Evolutionary conservation across 1,284 basidiomycete species (phyloP).

Genomic region (Ganoderma multipileum): DNA sequence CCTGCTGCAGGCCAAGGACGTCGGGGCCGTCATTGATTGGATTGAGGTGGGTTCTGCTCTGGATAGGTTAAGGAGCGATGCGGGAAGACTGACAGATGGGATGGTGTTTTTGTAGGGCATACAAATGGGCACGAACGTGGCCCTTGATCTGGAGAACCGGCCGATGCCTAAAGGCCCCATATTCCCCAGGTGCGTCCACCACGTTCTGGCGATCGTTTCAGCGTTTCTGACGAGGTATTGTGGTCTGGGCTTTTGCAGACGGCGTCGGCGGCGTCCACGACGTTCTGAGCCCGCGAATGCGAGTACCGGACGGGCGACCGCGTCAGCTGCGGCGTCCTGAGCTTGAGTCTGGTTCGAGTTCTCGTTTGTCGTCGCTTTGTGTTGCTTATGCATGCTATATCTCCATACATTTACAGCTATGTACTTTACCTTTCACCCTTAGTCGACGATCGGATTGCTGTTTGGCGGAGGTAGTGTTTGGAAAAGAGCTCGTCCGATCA

Average conservation of each 20-base stretch:
- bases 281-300: slow-evolving; percentile 16
- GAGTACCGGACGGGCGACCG: not conserved
- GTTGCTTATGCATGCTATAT: not conserved
- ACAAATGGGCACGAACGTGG: slow-evolving; percentile 93
- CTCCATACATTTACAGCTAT: not conserved
- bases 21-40: slow-evolving; percentile 91
- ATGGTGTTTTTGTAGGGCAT: slow-evolving; percentile 60
- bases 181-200: slow-evolving; percentile 69
- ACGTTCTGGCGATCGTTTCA: not conserved
- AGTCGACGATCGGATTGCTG: not conserved
- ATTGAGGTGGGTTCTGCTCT: slow-evolving; percentile 78
- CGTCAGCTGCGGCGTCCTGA: slow-evolving; percentile 9
- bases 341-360: not conserved
- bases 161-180: slow-evolving; percentile 88
- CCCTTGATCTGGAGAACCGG: slow-evolving; percentile 90
- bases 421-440: not conserved
- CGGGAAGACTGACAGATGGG: slow-evolving; percentile 7
- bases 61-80: not conserved
- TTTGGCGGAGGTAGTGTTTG: not conserved
- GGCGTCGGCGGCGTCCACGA: slow-evolving; percentile 27
- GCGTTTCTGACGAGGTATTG: slow-evolving; percentile 4
- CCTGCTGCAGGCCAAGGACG: slow-evolving; percentile 88
- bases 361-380: not conserved
- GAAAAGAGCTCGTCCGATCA: not conserved
- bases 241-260: slow-evolving; percentile 11